Conservation (phyloP, 2,329 filamentous ascomycete genomes). For the Karstenula rhodostoma region DNA sequence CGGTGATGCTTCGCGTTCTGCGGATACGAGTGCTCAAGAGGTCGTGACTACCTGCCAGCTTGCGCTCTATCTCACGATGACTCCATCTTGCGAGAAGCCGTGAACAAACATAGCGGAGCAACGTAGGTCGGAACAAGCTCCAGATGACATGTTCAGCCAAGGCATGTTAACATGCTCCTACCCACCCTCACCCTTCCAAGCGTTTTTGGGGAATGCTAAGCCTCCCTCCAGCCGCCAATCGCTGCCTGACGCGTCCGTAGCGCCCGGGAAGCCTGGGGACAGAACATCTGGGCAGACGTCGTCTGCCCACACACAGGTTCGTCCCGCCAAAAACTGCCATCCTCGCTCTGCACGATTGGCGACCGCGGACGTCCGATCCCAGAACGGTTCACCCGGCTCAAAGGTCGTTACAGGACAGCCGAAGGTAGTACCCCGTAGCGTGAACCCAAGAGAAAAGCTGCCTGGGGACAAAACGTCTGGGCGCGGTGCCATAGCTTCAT, state of each 20-base stretch:
- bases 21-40: neutral
- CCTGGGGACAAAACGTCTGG: slow-evolving; percentile 7
- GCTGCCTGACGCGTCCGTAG: neutral
- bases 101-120: neutral
- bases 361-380: too few species aligned
- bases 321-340: too few species aligned
- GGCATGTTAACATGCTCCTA: neutral
- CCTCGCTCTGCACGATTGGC: too few species aligned
- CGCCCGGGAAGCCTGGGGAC: slow-evolving; percentile 2
- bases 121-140: neutral
- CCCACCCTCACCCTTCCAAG: neutral
- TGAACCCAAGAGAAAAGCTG: neutral
- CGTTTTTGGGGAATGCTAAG: slow-evolving; percentile 3
- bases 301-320: too few species aligned
- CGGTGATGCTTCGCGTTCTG: neutral
- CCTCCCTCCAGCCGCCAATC: neutral
- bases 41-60: neutral
- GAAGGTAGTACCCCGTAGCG: too few species aligned
- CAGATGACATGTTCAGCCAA: slow-evolving; percentile 1
- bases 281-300: slow-evolving; percentile 1
- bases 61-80: neutral
- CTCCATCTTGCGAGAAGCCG: neutral
- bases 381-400: too few species aligned
- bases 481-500: neutral
- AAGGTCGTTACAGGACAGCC: too few species aligned